A percentile compares a stretch with the other conserved stretches of the same genome.
Conservation (phyloP, 768 basidiomycete genomes). For the Agrocybe praecox region DNA sequence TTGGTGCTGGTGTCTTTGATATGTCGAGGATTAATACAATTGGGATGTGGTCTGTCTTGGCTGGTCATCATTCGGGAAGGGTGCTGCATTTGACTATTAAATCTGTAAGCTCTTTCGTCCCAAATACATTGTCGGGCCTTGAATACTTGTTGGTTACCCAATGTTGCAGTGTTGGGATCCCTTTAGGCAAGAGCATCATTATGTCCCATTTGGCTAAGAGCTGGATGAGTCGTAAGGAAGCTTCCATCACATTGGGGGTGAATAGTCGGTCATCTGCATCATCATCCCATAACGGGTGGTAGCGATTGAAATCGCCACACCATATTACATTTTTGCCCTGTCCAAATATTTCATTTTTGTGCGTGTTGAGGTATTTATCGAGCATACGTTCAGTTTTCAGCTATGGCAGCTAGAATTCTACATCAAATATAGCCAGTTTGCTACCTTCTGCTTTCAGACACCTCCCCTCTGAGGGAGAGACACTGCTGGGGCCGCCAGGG, state of each 20-base stretch:
- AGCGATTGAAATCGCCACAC: no score
- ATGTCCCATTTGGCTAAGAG: conserved; percentile 26
- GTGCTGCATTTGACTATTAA: conserved; percentile 21
- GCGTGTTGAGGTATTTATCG: neutral
- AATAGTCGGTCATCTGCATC: conserved; percentile 31
- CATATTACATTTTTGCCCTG: neutral
- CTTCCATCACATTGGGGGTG: conserved; percentile 21
- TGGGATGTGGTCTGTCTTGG: conserved; percentile 34
- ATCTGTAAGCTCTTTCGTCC: conserved; percentile 9
- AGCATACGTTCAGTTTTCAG: conserved; percentile 20
- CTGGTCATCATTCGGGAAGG: conserved; percentile 5
- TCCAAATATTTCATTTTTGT: neutral
- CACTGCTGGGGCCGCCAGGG: no score
- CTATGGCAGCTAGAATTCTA: conserved; percentile 44
- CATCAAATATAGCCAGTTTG: conserved; percentile 31
- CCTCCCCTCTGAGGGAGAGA: no score
- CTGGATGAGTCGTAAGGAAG: conserved; percentile 27
- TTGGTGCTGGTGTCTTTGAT: conserved; percentile 18
- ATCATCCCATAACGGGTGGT: conserved; percentile 41
- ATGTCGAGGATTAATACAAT: conserved; percentile 18
- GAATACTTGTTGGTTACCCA: conserved; percentile 31
- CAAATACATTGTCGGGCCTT: conserved; percentile 37
- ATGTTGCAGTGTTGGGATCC: conserved; percentile 33
- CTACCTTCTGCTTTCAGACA: no score
- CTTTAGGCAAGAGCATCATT: conserved; percentile 31